Evolutionary conservation across 2,329 filamentous ascomycete genomes (phyloP), one percentile per base, ranked within the genome.

Genomic region (Dactylellina sp.): DNA sequence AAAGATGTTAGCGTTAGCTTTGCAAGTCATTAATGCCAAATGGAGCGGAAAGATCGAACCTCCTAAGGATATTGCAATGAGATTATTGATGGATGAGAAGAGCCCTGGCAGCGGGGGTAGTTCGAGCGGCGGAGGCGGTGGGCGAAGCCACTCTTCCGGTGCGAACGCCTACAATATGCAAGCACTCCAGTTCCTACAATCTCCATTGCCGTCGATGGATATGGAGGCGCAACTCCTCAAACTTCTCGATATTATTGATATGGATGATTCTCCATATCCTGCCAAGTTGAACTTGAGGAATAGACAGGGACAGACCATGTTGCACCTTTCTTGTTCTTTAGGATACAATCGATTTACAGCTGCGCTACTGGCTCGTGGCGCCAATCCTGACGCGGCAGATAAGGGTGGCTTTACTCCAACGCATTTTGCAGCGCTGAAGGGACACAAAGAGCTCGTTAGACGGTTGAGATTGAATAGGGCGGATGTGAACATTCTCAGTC

Each of bases 321-420:
- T 96, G 75, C 91, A 95, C 78, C 84, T 93, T 75, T 91, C 91
- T 1, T 91, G 89, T 77, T 90, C 90, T 7, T 82, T 93, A 11
- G 91, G 91, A 4, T 86, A 92, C 77, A 86, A 89, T 75, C 87
- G 90, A 50, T 89, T 96, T 76, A 91, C 91, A 55, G 90, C 90
- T 11, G 91, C 89, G 28, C 84, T 96, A 24, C 83, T 96, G 18
- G 90, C 89, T 7, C 86, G 91, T 76, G 91, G 91, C n/a, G 91
- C 91, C 18, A 89, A 90, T 78, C 88, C 89, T 0, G 89, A 94
- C 78, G 83, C 88, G 39, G 86, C 88, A 63, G 92, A 96, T 79
- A 89, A 88, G 75, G 89, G 90, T 55, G 92, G 92, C 20, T 94
- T 92, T 81, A 92, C 91, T 2, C 88, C 92, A 12, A 85, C 96